A percentile compares a stretch with the other conserved stretches of the same genome.
Evolutionary conservation across 345 rosid species (phyloP).

Genomic region (Hypericum perforatum): DNA sequence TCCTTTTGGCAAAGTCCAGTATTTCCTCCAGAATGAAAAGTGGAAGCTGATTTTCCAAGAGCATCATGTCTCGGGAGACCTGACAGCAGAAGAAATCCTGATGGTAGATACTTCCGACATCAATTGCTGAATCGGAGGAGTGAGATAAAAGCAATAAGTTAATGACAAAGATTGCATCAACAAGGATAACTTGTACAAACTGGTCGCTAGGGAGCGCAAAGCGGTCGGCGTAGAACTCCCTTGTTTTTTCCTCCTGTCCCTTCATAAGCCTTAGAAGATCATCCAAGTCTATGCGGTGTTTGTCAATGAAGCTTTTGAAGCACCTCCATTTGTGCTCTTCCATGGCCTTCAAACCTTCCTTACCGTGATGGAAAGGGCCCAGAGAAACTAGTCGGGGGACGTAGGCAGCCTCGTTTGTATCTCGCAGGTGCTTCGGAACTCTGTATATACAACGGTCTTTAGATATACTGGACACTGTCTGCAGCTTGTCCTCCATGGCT

Average conservation of each 20-base stretch:
- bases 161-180: slow-evolving; percentile 12
- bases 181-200: slow-evolving; percentile 15
- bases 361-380: slow-evolving; percentile 14
- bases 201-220: neutral
- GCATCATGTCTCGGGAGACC: slow-evolving; percentile 1
- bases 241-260: neutral
- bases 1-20: neutral
- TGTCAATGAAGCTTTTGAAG: slow-evolving; percentile 9
- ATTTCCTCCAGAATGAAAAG: slow-evolving; percentile 16
- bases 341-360: slow-evolving; percentile 5
- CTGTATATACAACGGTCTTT: slow-evolving; percentile 8
- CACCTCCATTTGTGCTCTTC: slow-evolving; percentile 15
- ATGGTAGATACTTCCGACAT: no score
- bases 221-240: slow-evolving; percentile 5
- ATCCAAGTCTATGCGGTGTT: neutral
- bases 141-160: slow-evolving; percentile 1
- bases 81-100: neutral
- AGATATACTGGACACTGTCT: neutral
- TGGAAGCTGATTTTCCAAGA: slow-evolving; percentile 27
- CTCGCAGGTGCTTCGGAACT: neutral
- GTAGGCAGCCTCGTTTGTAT: neutral
- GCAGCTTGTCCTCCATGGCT: neutral
- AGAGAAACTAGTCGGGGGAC: slow-evolving; percentile 8
- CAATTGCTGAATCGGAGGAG: neutral
- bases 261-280: neutral